Conservation (phyloP, 1,284 basidiomycete genomes). For the Phlebopus sp. region DNA sequence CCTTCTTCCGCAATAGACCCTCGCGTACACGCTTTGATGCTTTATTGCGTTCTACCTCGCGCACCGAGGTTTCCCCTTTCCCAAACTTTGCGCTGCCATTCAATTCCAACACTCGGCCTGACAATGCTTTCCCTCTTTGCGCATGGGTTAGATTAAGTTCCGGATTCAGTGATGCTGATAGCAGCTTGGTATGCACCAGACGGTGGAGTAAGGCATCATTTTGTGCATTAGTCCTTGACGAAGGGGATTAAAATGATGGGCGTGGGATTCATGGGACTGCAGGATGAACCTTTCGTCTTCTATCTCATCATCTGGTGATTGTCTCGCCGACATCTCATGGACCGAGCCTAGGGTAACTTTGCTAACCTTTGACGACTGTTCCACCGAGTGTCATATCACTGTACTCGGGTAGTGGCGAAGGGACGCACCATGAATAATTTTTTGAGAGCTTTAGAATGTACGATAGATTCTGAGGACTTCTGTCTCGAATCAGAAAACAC, state of each 20-base stretch:
- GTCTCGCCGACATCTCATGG: slow-evolving; percentile 26
- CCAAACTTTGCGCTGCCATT: slow-evolving; percentile 64
- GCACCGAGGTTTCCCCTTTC: slow-evolving; percentile 61
- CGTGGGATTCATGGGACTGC: background rate
- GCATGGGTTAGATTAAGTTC: slow-evolving; percentile 62
- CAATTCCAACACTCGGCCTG: slow-evolving; percentile 70
- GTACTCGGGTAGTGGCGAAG: slow-evolving; percentile 1
- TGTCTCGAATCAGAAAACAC: slow-evolving; percentile 51
- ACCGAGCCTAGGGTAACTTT: slow-evolving; percentile 45
- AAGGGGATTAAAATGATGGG: slow-evolving; percentile 3
- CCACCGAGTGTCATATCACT: slow-evolving; percentile 3
- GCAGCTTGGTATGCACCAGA: slow-evolving; percentile 71
- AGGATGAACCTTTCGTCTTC: slow-evolving; percentile 31
- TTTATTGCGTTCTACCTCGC: slow-evolving; percentile 59
- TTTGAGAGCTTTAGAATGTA: slow-evolving; percentile 42
- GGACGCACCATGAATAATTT: slow-evolving; percentile 70
- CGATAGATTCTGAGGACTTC: slow-evolving; percentile 21
- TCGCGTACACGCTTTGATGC: slow-evolving; percentile 69
- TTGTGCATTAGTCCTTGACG: slow-evolving; percentile 61
- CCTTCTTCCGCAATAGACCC: slow-evolving; percentile 61
- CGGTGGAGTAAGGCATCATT: slow-evolving; percentile 75
- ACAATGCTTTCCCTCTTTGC: slow-evolving; percentile 65
- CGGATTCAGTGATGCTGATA: slow-evolving; percentile 66
- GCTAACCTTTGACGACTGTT: slow-evolving; percentile 72
- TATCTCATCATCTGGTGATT: slow-evolving; percentile 49